These are phyloP conservation scores for Eucalyptus erythrocorys DNA, from an alignment of 345 rosid genomes.

Conservation along the genomic window DNA sequence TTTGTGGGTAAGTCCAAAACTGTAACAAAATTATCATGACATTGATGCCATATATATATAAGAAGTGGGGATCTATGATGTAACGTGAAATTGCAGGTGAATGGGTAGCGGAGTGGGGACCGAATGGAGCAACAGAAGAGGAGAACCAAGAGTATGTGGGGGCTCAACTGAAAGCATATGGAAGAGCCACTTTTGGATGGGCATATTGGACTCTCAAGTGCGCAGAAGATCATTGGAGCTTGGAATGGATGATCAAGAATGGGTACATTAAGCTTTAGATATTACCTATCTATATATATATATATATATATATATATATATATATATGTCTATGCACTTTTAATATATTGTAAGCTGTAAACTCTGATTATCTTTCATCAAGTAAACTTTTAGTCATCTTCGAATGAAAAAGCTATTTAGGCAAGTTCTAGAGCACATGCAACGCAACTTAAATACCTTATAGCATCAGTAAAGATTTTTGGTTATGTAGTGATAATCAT, in stretches of 20 bases:
- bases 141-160: conserved; percentile 28
- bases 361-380: background rate
- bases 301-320: too few species aligned
- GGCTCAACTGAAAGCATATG: conserved; percentile 35
- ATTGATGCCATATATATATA: background rate
- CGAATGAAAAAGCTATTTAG: background rate
- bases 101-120: conserved; percentile 62
- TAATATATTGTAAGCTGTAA: background rate
- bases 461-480: background rate
- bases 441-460: background rate
- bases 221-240: conserved; percentile 27
- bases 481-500: too few species aligned
- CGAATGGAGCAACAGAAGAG: conserved; percentile 24
- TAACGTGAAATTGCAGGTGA: conserved; percentile 24
- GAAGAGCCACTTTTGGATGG: conserved; percentile 56
- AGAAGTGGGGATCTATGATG: background rate
- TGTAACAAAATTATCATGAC: background rate
- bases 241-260: conserved; percentile 53
- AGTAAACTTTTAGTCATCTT: background rate
- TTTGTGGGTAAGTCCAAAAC: conserved; percentile 30
- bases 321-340: background rate
- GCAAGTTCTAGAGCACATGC: background rate
- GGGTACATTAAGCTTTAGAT: conserved; percentile 30
- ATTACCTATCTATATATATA: background rate
- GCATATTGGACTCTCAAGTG: conserved; percentile 53